phyloP scores from a whole-genome alignment of 331 rosid species.

The Phaseolus coccineus region DNA sequence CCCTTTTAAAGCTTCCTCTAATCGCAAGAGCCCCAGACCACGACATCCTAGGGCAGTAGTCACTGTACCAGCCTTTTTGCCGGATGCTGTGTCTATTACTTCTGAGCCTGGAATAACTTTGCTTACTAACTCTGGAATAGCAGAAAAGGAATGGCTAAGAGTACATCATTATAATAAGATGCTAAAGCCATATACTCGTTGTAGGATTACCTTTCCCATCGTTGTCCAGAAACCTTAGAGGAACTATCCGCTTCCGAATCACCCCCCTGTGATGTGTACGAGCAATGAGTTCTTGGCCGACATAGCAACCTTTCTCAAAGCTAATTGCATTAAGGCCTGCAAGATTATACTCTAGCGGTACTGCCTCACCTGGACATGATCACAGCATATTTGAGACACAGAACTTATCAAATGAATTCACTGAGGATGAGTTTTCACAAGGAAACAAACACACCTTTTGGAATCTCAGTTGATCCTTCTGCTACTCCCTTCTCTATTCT shows the following conservation, averaged over 20 bases:
- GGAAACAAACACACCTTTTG: conserved; percentile 66
- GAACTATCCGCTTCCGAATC: conserved; percentile 81
- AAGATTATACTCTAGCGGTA: conserved; percentile 91
- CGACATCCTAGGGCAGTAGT: conserved; percentile 68
- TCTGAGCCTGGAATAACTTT: conserved; percentile 66
- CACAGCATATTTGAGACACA: conserved; percentile 29
- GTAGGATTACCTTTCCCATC: conserved; percentile 68
- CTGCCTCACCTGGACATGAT: conserved; percentile 73
- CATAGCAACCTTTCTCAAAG: conserved; percentile 95
- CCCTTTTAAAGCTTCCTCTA: conserved; percentile 69
- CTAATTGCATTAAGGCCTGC: conserved; percentile 90
- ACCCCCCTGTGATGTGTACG: conserved; percentile 92
- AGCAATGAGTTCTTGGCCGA: conserved; percentile 92
- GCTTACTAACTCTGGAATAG: conserved; percentile 60
- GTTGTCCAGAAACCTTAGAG: conserved; percentile 64
- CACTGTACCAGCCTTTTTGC: conserved; percentile 75
- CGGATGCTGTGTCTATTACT: conserved; percentile 56
- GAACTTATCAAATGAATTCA: conserved; percentile 1
- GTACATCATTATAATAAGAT: background rate
- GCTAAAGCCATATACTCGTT: conserved; percentile 5
- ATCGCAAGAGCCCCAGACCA: conserved; percentile 80
- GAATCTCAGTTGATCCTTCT: conserved; percentile 91
- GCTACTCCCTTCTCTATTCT: conserved; percentile 86
- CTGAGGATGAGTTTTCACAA: background rate
- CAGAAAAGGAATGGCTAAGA: conserved; percentile 38